These are phyloP conservation scores for Rhodotorula sp. DNA, from an alignment of 1,284 basidiomycete species.

Conservation along the genomic window DNA sequence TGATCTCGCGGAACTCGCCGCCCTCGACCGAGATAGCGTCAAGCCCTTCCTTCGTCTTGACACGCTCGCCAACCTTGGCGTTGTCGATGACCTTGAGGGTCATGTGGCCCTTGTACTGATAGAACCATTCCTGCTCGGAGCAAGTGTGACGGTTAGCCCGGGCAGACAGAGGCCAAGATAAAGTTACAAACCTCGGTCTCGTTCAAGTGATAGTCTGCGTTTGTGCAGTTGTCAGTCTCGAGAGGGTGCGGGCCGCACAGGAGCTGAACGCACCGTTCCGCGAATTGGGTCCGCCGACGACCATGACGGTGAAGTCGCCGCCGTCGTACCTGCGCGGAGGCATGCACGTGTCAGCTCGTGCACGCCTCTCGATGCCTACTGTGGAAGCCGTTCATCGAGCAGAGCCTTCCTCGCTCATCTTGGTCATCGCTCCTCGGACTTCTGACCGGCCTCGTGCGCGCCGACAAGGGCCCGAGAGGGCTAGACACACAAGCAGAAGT, in stretches of 20 bases:
- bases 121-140: slow-evolving; percentile 81
- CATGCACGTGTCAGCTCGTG: slow-evolving; percentile 42
- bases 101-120: slow-evolving; percentile 69
- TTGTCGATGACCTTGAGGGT: slow-evolving; percentile 44
- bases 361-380: no score
- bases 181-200: slow-evolving; percentile 64
- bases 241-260: neutral
- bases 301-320: slow-evolving; percentile 85
- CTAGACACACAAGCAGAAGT: slow-evolving; percentile 32
- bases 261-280: slow-evolving; percentile 57
- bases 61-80: slow-evolving; percentile 10
- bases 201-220: slow-evolving; percentile 81
- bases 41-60: slow-evolving; percentile 29
- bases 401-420: neutral
- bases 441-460: neutral
- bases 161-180: no score
- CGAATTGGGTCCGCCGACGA: slow-evolving; percentile 87
- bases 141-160: neutral
- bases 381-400: neutral
- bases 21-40: slow-evolving; percentile 71
- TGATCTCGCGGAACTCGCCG: slow-evolving; percentile 80
- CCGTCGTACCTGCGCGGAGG: slow-evolving; percentile 71
- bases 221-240: neutral
- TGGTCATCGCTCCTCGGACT: neutral
- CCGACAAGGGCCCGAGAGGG: neutral